Evolutionary conservation across 192 early-diverging fungal genomes (phyloP).

Genomic region (Coemansia sp.): DNA sequence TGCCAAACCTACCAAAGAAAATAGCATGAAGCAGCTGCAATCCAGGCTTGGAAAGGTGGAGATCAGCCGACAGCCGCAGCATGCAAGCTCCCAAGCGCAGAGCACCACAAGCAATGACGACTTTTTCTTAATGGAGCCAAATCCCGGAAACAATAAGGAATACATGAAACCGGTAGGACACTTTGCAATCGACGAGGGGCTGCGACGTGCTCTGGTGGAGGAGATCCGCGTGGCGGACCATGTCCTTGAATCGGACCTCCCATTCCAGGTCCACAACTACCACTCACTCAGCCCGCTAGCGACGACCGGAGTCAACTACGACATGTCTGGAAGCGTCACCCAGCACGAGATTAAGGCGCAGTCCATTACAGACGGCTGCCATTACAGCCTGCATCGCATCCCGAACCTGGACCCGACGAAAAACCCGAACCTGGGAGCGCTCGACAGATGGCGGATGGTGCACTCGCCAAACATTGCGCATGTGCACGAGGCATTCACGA

Average conservation of each 20-base stretch:
- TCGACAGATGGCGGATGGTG: slow-evolving; percentile 86
- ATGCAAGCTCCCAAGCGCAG: background rate
- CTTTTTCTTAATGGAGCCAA: slow-evolving; percentile 21
- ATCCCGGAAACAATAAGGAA: slow-evolving; percentile 60
- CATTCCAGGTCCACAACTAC: slow-evolving; percentile 86
- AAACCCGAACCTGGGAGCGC: slow-evolving; percentile 76
- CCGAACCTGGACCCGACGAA: slow-evolving; percentile 75
- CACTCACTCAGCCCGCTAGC: slow-evolving; percentile 79
- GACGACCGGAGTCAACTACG: slow-evolving; percentile 52
- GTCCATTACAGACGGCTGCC: slow-evolving; percentile 79
- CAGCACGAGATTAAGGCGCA: slow-evolving; percentile 86
- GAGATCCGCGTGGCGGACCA: slow-evolving; percentile 38
- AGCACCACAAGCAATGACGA: slow-evolving; percentile 15
- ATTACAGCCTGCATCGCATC: slow-evolving; percentile 84
- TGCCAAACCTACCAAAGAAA: background rate
- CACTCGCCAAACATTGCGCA: slow-evolving; percentile 83
- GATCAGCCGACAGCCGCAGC: background rate
- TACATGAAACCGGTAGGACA: slow-evolving; percentile 79
- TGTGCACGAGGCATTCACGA: slow-evolving; percentile 93
- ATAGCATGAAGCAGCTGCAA: background rate
- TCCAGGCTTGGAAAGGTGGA: background rate
- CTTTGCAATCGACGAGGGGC: slow-evolving; percentile 83
- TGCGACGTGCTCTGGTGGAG: slow-evolving; percentile 77
- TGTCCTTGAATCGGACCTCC: slow-evolving; percentile 65
- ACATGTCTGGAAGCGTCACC: slow-evolving; percentile 63